Base-by-base conservation (phyloP, 305 asterid genomes). In the Stenogyne calaminthoides region DNA sequence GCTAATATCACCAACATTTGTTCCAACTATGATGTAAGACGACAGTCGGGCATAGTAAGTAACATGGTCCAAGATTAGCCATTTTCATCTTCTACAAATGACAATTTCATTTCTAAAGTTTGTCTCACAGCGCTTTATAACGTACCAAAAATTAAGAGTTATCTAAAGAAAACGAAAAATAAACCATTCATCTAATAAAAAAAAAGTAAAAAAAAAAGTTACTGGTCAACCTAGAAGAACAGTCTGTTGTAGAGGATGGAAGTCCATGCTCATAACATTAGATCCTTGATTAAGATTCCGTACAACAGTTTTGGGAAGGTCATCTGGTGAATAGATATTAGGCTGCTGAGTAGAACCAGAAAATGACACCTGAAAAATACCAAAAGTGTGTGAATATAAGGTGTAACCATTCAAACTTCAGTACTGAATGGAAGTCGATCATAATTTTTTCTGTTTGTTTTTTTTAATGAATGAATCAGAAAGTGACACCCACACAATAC, bases 221-320 rank as follows among this genome's bases (percentile, higher is more conserved):
- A 61, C 69, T 61, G 54, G 71, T 54, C 69, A 79, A 94, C 99
- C 98, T 80, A 95, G 85, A 82, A 95, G 99, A 75, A 95, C 86
- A 49, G 97, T 95, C 78, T 92, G 97, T 73, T 90, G 98, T 78
- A 86, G 96, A 16, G 98, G 97, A 82, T 95, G 99, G 81, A 92
- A 95, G 80, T 95, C 98, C 97, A 95, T 83, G 92, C 99, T 92
- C 99, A 90, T 95, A 62, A 90, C 98, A 78, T 89, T 90, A 56
- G 99, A 92, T 68, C 99, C 98, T 80, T 95, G 98, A 81, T 87
- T 90, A 73, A 95, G 91, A 64, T 85, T 92, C 69, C 97, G 87
- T 61, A 84, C 83, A 74, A 87, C 94, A 77, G 85, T 81, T 85
- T 89, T 95, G 52, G 99, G 99, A 77, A 95, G 94, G 85, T 95